These are phyloP conservation scores for Pelargonium myrrhifolium DNA, from an alignment of 441 rosid species.

Conservation along the genomic window DNA sequence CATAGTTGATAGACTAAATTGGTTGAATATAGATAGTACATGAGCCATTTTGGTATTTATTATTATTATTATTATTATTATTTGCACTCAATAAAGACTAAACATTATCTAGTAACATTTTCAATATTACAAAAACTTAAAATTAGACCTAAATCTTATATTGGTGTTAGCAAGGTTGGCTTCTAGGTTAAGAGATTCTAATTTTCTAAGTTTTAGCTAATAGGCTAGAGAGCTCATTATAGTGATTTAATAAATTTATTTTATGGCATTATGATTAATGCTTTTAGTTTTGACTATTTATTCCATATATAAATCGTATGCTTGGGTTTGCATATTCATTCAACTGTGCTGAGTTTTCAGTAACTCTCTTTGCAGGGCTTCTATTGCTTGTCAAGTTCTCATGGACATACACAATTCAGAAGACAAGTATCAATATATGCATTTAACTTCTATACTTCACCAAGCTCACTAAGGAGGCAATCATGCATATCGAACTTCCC, in stretches of 20 bases:
- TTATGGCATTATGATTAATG: neutral
- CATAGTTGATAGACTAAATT: too few species aligned
- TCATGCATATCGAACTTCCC: neutral
- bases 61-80: neutral
- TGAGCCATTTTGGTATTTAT: too few species aligned
- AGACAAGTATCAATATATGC: neutral
- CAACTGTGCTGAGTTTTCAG: neutral
- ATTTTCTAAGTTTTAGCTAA: neutral
- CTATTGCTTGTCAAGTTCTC: neutral
- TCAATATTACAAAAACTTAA: neutral
- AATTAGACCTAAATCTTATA: neutral
- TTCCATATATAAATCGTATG: neutral
- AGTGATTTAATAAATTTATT: neutral
- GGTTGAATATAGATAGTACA: too few species aligned
- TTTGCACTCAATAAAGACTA: neutral
- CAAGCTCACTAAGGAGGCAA: neutral
- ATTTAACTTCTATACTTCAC: neutral
- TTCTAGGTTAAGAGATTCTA: neutral
- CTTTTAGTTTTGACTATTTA: neutral
- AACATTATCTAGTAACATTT: neutral
- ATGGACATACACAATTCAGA: neutral
- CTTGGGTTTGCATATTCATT: neutral
- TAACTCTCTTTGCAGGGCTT: neutral
- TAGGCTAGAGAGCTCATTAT: neutral
- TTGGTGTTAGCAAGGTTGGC: neutral